A percentile compares a stretch with the other conserved stretches of the same genome.
Conservation (phyloP, 2,329 filamentous ascomycete species). For the Diatrype stigma region DNA sequence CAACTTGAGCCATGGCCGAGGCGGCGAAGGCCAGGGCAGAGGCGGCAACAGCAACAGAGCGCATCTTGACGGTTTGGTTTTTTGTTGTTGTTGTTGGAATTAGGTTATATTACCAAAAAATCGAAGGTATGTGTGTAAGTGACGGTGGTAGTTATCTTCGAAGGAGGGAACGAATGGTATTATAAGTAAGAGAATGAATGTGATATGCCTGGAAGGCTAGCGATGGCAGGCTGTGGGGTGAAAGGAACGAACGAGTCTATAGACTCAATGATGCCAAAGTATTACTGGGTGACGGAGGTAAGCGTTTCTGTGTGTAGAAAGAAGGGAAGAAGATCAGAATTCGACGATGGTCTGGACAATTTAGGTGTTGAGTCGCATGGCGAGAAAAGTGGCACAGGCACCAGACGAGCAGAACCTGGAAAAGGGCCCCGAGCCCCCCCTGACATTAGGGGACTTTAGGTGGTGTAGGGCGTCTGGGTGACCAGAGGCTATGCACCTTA, state of each 20-base stretch:
- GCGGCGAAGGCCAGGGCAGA: constrained; percentile 49
- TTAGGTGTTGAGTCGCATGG: not conserved
- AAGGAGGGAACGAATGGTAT: not conserved
- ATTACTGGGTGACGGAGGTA: not conserved
- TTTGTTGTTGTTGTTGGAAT: constrained; percentile 1
- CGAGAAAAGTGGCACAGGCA: not conserved
- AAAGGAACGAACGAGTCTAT: constrained; percentile 16
- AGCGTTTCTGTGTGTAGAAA: not conserved
- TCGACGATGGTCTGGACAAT: not conserved
- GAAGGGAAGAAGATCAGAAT: not conserved
- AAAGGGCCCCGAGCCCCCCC: too few relatives aligned
- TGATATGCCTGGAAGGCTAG: constrained; percentile 11
- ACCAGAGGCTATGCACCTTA: too few relatives aligned
- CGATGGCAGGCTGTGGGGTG: constrained; percentile 4
- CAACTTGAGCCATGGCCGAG: constrained; percentile 48
- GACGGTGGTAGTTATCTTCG: too few relatives aligned
- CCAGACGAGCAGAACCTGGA: not conserved
- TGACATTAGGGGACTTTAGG: not conserved
- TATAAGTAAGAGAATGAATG: constrained; percentile 14
- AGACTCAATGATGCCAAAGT: not conserved
- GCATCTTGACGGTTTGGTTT: constrained; percentile 44
- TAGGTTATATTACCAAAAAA: not conserved
- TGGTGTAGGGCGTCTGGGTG: too few relatives aligned
- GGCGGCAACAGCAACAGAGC: constrained; percentile 44
- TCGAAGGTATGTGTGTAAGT: too few relatives aligned